These are phyloP conservation scores for Diplodia intermedia DNA, from an alignment of 2,329 filamentous ascomycete genomes.

Conservation along the genomic window DNA sequence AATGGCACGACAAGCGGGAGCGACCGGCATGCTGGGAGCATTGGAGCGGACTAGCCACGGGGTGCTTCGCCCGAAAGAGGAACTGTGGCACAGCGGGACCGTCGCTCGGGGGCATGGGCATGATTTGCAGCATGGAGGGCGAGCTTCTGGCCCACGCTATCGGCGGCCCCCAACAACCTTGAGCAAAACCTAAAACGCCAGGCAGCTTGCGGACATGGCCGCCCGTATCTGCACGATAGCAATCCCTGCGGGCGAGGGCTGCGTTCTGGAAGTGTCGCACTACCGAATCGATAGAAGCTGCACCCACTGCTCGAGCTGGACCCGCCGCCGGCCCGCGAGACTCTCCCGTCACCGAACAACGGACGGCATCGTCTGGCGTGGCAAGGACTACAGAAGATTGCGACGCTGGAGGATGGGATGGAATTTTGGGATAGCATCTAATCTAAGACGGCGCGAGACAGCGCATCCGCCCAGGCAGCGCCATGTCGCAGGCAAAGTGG, in stretches of 20 bases:
- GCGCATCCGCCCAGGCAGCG: conserved; percentile 1
- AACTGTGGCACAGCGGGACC: conserved; percentile 16
- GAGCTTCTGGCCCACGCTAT: conserved; percentile 25
- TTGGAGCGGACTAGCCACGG: conserved; percentile 14
- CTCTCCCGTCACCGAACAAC: background rate
- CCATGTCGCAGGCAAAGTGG: conserved; percentile 22
- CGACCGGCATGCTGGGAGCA: conserved; percentile 12
- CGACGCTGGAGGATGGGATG: too few species aligned
- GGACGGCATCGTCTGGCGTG: too few species aligned
- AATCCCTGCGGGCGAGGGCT: conserved; percentile 5
- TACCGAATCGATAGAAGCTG: conserved; percentile 14
- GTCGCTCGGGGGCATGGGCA: conserved; percentile 16
- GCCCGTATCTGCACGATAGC: conserved; percentile 29
- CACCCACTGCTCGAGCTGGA: conserved; percentile 1
- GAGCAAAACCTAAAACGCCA: conserved; percentile 28
- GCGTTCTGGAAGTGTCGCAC: conserved; percentile 21
- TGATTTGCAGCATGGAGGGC: conserved; percentile 11
- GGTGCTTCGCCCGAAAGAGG: conserved; percentile 11
- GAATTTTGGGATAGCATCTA: too few species aligned
- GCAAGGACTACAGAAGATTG: too few species aligned
- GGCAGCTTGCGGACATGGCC: conserved; percentile 24
- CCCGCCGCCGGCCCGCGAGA: background rate
- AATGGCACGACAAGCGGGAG: conserved; percentile 5
- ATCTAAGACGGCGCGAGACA: too few species aligned
- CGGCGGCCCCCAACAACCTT: conserved; percentile 17